Percentiles rank a stretch among this genome's conserved stretches.
Conservation (phyloP, 2,329 filamentous ascomycete species). For the Claviceps spartinae region DNA sequence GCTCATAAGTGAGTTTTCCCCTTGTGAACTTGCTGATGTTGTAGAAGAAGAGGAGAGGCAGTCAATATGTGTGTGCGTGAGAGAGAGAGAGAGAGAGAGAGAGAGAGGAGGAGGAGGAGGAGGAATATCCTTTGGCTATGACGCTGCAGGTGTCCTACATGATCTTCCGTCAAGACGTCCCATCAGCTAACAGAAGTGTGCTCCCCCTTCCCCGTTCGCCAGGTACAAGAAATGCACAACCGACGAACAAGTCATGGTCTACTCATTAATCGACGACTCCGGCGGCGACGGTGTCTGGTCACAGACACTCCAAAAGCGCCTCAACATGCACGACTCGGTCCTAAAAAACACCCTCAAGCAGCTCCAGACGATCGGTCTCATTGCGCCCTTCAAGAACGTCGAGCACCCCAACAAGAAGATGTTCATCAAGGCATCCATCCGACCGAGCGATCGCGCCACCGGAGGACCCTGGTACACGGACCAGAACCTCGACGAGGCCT, state of each 20-base stretch:
- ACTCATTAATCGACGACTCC: constrained; percentile 76
- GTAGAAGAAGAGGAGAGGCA: background rate
- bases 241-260: constrained; percentile 73
- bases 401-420: constrained; percentile 86
- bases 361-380: constrained; percentile 67
- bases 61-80: too few relatives aligned
- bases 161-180: too few relatives aligned
- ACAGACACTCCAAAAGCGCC: constrained; percentile 64
- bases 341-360: constrained; percentile 73
- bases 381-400: constrained; percentile 82
- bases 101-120: too few relatives aligned
- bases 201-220: background rate
- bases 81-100: too few relatives aligned
- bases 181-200: background rate
- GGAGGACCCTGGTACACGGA: constrained; percentile 94
- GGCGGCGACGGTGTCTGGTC: constrained; percentile 84
- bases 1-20: constrained; percentile 40
- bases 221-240: constrained; percentile 47
- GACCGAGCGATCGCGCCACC: constrained; percentile 78
- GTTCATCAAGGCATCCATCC: constrained; percentile 81
- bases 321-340: constrained; percentile 72
- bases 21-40: too few relatives aligned
- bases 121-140: background rate
- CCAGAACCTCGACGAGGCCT: constrained; percentile 74
- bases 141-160: too few relatives aligned